Evolutionary conservation across 345 rosid species (phyloP).

Genomic region (Moricandia arvensis): DNA sequence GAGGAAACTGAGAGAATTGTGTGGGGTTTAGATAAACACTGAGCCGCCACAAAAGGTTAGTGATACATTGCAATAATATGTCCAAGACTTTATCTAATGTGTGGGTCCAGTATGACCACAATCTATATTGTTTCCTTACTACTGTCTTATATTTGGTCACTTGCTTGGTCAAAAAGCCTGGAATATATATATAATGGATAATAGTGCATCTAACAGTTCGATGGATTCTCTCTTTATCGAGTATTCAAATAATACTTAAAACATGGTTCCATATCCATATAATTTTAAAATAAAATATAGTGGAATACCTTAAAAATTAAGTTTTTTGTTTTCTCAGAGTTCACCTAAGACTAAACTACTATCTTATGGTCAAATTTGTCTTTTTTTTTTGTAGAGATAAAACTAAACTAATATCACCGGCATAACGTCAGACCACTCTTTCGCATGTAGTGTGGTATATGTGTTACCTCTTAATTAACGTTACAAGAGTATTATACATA

Average conservation of each 20-base stretch:
- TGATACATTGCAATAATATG: neutral
- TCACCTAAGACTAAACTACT: too few relatives aligned
- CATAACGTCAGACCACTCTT: neutral
- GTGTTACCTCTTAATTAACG: neutral
- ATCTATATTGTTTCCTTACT: constrained; percentile 1
- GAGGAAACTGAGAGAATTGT: constrained; percentile 25
- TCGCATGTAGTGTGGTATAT: neutral
- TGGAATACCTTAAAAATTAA: too few relatives aligned
- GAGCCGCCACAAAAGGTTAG: constrained; percentile 34
- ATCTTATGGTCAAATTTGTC: too few relatives aligned
- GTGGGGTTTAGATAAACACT: constrained; percentile 23
- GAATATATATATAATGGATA: neutral
- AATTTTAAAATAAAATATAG: too few relatives aligned
- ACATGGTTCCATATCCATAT: too few relatives aligned
- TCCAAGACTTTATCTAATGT: neutral
- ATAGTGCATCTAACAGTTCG: neutral
- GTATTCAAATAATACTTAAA: too few relatives aligned
- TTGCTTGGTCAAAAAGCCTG: neutral
- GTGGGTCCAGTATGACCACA: neutral
- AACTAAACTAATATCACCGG: neutral
- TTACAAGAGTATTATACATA: neutral
- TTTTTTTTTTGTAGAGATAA: neutral
- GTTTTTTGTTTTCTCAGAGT: too few relatives aligned
- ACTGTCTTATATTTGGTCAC: constrained; percentile 7
- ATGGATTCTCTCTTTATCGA: too few relatives aligned